Percentiles rank a stretch among this genome's conserved stretches.
Conservation (phyloP, 192 early-diverging fungal genomes). For the Cetraspora pellucida region DNA sequence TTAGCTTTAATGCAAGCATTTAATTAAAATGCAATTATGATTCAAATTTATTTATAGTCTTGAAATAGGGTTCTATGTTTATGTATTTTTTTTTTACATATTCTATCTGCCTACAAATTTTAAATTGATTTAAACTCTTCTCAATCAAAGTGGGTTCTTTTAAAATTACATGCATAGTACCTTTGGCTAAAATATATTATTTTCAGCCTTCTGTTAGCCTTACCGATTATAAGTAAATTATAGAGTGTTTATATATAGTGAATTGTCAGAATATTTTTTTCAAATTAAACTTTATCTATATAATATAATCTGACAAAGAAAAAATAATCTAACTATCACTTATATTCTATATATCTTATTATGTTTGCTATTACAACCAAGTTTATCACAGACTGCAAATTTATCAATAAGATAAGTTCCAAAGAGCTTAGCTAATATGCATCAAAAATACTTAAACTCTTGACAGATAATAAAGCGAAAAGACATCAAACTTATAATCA, state of each 20-base stretch:
- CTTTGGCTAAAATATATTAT: too few relatives aligned
- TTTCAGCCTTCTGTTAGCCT: too few relatives aligned
- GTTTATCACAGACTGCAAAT: not conserved
- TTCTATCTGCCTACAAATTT: not conserved
- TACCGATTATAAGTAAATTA: too few relatives aligned
- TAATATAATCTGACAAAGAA: constrained; percentile 6
- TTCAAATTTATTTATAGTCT: too few relatives aligned
- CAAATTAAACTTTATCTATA: not conserved
- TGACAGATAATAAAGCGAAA: too few relatives aligned
- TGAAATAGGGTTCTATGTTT: too few relatives aligned
- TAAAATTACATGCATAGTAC: not conserved
- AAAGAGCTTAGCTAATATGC: not conserved
- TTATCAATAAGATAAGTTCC: not conserved
- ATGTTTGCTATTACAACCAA: constrained; percentile 19
- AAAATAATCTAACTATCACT: constrained; percentile 7
- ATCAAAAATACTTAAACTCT: too few relatives aligned
- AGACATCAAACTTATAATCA: too few relatives aligned
- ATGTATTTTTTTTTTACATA: too few relatives aligned
- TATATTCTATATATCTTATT: not conserved
- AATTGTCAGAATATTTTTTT: constrained; percentile 17
- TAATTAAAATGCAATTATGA: not conserved
- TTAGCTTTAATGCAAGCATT: not conserved
- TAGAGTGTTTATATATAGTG: too few relatives aligned
- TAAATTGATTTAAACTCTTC: not conserved
- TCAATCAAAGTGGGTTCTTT: not conserved